Conservation (phyloP, 495 filamentous ascomycete species). For the Polyplosphaeria fusca region DNA sequence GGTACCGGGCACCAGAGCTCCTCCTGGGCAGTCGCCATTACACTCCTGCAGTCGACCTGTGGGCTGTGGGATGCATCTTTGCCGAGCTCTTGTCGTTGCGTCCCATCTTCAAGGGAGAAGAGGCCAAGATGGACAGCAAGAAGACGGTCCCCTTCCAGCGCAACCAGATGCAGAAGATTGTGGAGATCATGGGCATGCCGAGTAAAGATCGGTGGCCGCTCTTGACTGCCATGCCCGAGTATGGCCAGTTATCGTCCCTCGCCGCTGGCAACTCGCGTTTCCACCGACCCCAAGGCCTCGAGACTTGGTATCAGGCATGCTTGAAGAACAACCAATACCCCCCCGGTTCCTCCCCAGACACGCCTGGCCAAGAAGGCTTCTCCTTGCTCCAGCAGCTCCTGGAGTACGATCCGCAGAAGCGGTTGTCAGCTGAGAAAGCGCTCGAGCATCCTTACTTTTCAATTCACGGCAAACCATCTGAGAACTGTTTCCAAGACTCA, state of each 20-base stretch:
- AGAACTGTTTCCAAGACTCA: conserved; percentile 87
- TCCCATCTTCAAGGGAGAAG: conserved; percentile 97
- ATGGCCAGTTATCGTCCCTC: conserved; percentile 67
- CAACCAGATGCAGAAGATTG: conserved; percentile 98
- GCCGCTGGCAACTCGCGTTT: conserved; percentile 43
- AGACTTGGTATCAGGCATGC: conserved; percentile 63
- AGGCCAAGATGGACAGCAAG: conserved; percentile 97
- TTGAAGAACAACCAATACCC: conserved; percentile 58
- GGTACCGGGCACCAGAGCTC: conserved; percentile 95
- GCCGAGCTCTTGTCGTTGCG: conserved; percentile 86
- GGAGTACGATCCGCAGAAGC: conserved; percentile 87
- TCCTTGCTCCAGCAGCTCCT: conserved; percentile 76
- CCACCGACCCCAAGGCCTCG: conserved; percentile 50
- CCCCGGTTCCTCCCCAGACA: conserved; percentile 48
- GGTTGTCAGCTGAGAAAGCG: conserved; percentile 79
- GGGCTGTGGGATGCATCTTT: conserved; percentile 98
- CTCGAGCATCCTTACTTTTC: conserved; percentile 85
- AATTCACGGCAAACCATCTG: conserved; percentile 55
- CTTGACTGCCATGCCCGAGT: conserved; percentile 77
- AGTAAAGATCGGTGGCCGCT: conserved; percentile 87
- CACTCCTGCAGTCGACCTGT: conserved; percentile 93
- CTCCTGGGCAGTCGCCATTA: conserved; percentile 90
- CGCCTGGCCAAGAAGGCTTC: conserved; percentile 72
- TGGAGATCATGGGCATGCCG: conserved; percentile 89
- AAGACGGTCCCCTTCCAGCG: conserved; percentile 96